Evolutionary conservation across 495 filamentous ascomycete genomes (phyloP).

Genomic region (Chaetomium fimeti): DNA sequence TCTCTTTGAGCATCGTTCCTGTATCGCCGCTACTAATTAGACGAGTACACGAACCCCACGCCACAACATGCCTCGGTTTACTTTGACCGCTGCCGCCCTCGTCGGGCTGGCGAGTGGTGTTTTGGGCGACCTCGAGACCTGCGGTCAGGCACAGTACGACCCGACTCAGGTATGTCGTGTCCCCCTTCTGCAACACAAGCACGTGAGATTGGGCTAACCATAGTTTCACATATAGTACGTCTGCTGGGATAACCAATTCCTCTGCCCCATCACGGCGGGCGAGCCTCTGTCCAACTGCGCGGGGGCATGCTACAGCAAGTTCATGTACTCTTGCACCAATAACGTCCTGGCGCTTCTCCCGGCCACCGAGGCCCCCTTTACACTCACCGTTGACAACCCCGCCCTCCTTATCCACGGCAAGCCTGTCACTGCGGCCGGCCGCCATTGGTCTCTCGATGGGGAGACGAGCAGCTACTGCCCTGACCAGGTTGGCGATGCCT

Average conservation of each 20-base stretch:
- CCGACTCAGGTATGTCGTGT: slow-evolving; percentile 29
- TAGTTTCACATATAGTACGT: slow-evolving; percentile 29
- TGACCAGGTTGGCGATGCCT: slow-evolving; percentile 27
- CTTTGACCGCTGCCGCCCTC: slow-evolving; percentile 22
- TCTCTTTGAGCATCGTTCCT: background rate
- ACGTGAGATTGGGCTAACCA: slow-evolving; percentile 3
- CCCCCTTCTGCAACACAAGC: background rate
- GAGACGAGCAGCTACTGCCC: slow-evolving; percentile 41
- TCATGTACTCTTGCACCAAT: slow-evolving; percentile 44
- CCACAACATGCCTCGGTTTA: slow-evolving; percentile 25
- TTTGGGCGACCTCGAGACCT: slow-evolving; percentile 25
- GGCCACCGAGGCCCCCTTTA: slow-evolving; percentile 40
- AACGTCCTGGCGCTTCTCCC: slow-evolving; percentile 37
- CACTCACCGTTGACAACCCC: slow-evolving; percentile 41
- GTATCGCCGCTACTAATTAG: background rate
- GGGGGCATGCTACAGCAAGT: slow-evolving; percentile 40
- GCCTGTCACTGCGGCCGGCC: slow-evolving; percentile 40
- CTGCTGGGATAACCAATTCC: slow-evolving; percentile 34
- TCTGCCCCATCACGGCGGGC: slow-evolving; percentile 36
- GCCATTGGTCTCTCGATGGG: slow-evolving; percentile 46
- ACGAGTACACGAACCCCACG: background rate
- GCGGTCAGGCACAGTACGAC: slow-evolving; percentile 34
- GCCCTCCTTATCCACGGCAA: slow-evolving; percentile 47
- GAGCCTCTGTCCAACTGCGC: slow-evolving; percentile 33
- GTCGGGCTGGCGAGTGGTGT: slow-evolving; percentile 21